phyloP scores from a whole-genome alignment of 2,329 filamentous ascomycete genomes.

The Colletotrichum sp. region DNA sequence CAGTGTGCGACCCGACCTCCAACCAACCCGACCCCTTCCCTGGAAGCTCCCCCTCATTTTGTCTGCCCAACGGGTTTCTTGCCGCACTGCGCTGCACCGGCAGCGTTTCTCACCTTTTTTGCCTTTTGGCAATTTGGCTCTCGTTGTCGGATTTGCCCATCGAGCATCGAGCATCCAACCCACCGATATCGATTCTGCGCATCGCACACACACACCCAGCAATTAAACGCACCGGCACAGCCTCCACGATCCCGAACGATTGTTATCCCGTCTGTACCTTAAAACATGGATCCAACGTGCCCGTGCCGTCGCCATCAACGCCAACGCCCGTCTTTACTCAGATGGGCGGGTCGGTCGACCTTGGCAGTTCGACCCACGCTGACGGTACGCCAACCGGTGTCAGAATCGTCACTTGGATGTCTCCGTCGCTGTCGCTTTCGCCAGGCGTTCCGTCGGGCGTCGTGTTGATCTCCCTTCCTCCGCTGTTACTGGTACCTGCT shows the following conservation, averaged over 20 bases:
- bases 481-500: not conserved
- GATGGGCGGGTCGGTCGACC: conserved; percentile 12
- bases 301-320: not conserved
- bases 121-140: not conserved
- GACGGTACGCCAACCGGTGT: conserved; percentile 13
- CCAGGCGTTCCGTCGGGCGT: not conserved
- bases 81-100: not conserved
- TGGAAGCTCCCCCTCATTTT: not conserved
- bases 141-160: not conserved
- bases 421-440: not conserved
- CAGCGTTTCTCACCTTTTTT: not conserved
- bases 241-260: not conserved
- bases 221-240: not conserved
- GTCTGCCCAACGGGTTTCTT: not conserved
- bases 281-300: conserved; percentile 17
- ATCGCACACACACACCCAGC: not conserved
- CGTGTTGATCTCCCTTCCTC: not conserved
- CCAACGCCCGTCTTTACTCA: conserved; percentile 2
- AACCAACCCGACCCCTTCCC: not conserved
- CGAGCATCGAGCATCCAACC: not conserved
- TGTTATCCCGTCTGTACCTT: not conserved
- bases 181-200: not conserved
- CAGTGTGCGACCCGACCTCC: not conserved
- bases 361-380: conserved; percentile 17
- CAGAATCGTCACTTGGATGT: not conserved